Evolutionary conservation across 2,329 filamentous ascomycete genomes (phyloP).

Genomic region (Penicillium sp.): DNA sequence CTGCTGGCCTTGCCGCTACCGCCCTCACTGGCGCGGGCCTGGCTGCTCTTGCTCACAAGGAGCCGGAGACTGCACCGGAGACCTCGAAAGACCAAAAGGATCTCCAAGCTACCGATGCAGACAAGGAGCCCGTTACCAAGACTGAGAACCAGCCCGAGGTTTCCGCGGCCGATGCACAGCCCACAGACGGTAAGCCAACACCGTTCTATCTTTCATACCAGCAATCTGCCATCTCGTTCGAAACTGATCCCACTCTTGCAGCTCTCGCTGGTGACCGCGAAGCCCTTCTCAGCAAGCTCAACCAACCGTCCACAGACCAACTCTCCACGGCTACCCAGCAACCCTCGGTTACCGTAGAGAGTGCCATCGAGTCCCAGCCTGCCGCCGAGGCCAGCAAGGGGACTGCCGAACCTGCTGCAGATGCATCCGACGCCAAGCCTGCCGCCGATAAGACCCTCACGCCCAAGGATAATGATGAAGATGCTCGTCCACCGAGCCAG

Average conservation of each 20-base stretch:
- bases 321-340: conserved; percentile 71
- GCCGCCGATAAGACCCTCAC: conserved; percentile 6
- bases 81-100: conserved; percentile 9
- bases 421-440: conserved; percentile 4
- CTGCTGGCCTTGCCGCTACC: conserved; percentile 20
- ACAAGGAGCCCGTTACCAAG: conserved; percentile 6
- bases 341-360: conserved; percentile 39
- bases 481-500: conserved; percentile 28
- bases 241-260: conserved; percentile 26
- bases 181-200: conserved; percentile 20
- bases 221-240: conserved; percentile 24
- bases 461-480: conserved; percentile 20
- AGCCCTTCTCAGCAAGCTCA: conserved; percentile 26
- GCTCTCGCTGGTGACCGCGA: conserved; percentile 29
- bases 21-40: conserved; percentile 20
- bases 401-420: conserved; percentile 4
- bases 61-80: conserved; percentile 9
- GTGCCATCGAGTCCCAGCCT: conserved; percentile 10
- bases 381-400: conserved; percentile 11
- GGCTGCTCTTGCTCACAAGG: conserved; percentile 16
- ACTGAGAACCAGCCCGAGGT: conserved; percentile 12
- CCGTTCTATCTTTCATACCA: conserved; percentile 14
- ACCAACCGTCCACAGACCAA: conserved; percentile 26
- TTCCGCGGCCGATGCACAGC: conserved; percentile 13
- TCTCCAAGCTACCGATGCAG: conserved; percentile 2